Conservation (phyloP, 768 basidiomycete species). For the Cystobasidium tubakii region DNA sequence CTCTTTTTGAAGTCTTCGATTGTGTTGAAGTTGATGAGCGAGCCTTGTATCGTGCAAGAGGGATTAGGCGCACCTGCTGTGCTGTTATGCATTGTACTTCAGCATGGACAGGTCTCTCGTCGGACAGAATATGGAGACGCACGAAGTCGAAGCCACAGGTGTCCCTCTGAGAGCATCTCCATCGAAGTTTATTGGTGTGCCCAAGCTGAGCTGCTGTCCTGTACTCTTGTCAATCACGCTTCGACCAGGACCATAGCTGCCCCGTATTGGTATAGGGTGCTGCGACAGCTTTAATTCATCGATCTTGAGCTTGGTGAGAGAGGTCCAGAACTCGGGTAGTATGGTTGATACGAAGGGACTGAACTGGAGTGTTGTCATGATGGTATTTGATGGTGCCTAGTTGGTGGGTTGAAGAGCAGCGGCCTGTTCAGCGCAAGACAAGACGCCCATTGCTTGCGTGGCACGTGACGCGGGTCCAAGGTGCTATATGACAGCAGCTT, state of each 20-base stretch:
- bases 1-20: conserved; percentile 90
- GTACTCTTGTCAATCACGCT: conserved; percentile 70
- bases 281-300: conserved; percentile 80
- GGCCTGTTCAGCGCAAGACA: background rate
- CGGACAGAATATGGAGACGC: background rate
- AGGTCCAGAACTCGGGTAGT: conserved; percentile 88
- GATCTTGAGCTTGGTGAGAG: conserved; percentile 79
- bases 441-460: background rate
- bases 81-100: background rate
- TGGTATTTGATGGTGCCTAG: background rate
- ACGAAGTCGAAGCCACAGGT: background rate
- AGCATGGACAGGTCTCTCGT: background rate
- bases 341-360: conserved; percentile 78
- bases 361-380: conserved; percentile 62
- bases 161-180: background rate
- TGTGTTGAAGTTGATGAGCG: conserved; percentile 90
- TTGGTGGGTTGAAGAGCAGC: background rate
- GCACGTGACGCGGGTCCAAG: background rate
- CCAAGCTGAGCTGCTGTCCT: conserved; percentile 65
- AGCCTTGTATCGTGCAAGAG: conserved; percentile 57
- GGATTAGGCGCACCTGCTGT: background rate
- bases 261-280: conserved; percentile 60
- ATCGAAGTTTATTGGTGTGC: conserved; percentile 52
- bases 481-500: no score
- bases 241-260: conserved; percentile 65